These are phyloP conservation scores for Euptelea pleiosperma DNA, from an alignment of 164 flowering plant genomes.

Conservation along the genomic window DNA sequence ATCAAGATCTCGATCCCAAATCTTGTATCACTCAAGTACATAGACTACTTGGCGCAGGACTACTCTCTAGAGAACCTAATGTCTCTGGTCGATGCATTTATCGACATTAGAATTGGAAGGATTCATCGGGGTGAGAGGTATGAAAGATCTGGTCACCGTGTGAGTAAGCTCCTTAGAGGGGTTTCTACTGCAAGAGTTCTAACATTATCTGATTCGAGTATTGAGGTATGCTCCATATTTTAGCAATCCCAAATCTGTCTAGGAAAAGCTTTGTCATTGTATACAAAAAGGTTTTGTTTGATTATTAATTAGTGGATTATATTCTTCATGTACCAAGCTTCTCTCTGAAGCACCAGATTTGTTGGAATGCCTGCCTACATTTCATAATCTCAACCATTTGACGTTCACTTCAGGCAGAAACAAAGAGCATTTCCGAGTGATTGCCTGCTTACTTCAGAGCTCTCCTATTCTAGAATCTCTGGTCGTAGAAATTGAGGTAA, in stretches of 20 bases:
- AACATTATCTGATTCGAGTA: conserved; percentile 11
- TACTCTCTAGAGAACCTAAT: conserved; percentile 3
- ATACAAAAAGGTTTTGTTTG: conserved; percentile 2
- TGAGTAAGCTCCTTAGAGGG: conserved; percentile 8
- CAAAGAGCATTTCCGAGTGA: background rate
- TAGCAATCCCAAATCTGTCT: too few relatives aligned
- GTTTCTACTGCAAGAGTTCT: conserved; percentile 4
- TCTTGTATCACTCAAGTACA: conserved; percentile 11
- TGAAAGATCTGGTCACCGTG: conserved; percentile 5
- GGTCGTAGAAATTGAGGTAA: background rate
- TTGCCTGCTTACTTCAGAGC: conserved; percentile 11
- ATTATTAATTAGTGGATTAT: background rate
- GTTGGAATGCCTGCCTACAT: conserved; percentile 5
- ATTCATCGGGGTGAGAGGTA: background rate
- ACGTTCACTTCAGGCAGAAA: conserved; percentile 7
- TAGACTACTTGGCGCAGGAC: conserved; percentile 7
- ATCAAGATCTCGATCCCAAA: conserved; percentile 20
- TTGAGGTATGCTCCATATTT: conserved; percentile 16
- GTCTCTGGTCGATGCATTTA: conserved; percentile 13
- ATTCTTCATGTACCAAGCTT: background rate
- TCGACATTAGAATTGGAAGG: conserved; percentile 11
- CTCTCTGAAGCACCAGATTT: conserved; percentile 4
- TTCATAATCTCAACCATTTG: conserved; percentile 15
- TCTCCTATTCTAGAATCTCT: conserved; percentile 18
- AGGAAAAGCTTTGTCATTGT: background rate